Percentiles rank a stretch among this genome's conserved stretches.
These are phyloP conservation scores for Cucumis hystrix DNA, from an alignment of 306 rosid species.

Conservation along the genomic window DNA sequence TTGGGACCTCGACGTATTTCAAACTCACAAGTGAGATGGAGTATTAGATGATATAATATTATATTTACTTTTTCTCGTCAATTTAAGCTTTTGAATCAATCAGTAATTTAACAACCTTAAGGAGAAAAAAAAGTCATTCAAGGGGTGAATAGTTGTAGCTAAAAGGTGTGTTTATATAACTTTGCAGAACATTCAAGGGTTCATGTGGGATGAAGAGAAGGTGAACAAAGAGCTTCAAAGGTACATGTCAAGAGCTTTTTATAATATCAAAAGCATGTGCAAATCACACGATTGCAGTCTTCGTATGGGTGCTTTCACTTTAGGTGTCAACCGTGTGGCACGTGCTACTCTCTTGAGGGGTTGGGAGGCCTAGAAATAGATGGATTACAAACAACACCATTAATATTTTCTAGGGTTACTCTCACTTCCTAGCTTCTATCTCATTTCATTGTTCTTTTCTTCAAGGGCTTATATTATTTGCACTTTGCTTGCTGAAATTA, in stretches of 20 bases:
- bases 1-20: no score
- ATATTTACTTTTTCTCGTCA: no score
- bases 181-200: slow-evolving; percentile 41
- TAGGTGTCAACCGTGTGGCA: slow-evolving; percentile 43
- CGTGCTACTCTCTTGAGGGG: slow-evolving; percentile 43
- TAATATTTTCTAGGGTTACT: background rate
- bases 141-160: background rate
- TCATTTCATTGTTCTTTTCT: background rate
- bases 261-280: slow-evolving; percentile 40
- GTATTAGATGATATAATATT: no score
- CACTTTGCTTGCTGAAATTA: background rate
- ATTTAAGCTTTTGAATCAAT: no score
- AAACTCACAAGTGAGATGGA: no score
- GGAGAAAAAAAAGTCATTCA: background rate
- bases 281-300: slow-evolving; percentile 37
- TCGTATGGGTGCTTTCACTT: slow-evolving; percentile 49
- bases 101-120: no score
- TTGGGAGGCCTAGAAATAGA: slow-evolving; percentile 33
- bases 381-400: no score
- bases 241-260: slow-evolving; percentile 42
- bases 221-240: slow-evolving; percentile 37
- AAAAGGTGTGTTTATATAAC: background rate
- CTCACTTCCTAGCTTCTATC: background rate
- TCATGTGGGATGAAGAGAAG: slow-evolving; percentile 51
- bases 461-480: background rate